These are phyloP conservation scores for Fusarium paranaense DNA, from an alignment of 2,329 filamentous ascomycete species.

Conservation along the genomic window DNA sequence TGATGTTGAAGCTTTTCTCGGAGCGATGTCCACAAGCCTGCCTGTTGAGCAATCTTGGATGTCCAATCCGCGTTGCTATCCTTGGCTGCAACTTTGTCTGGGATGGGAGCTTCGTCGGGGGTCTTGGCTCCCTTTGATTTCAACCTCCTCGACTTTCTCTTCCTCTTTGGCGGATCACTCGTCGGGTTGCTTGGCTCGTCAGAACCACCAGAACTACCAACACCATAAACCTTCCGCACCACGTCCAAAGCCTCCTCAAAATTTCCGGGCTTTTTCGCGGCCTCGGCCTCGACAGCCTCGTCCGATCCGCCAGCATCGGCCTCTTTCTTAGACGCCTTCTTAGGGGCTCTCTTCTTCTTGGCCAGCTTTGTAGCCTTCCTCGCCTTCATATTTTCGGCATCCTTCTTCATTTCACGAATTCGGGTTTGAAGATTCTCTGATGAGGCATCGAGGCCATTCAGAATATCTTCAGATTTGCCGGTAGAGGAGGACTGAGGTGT, in stretches of 20 bases:
- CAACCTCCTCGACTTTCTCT: conserved; percentile 1
- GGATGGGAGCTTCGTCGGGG: neutral
- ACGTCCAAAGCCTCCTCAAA: conserved; percentile 39
- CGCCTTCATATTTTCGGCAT: neutral
- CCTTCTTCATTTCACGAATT: neutral
- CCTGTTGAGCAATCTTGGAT: neutral
- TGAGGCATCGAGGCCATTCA: neutral
- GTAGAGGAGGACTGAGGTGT: neutral
- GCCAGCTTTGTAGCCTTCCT: neutral
- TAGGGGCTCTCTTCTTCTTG: neutral
- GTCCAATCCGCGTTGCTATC: neutral
- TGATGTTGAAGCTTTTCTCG: conserved; percentile 41
- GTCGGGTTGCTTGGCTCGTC: neutral
- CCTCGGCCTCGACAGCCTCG: neutral
- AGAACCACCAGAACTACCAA: conserved; percentile 15
- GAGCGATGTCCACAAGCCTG: conserved; percentile 46
- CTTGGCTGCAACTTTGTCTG: neutral
- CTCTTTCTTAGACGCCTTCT: neutral
- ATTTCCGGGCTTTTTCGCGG: conserved; percentile 7
- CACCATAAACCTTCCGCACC: conserved; percentile 41
- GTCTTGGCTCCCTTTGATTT: neutral
- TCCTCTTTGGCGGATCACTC: neutral
- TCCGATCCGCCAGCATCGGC: neutral
- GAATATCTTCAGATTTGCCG: neutral
- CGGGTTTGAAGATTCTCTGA: neutral